Percentiles rank a stretch among this genome's conserved stretches.
These are phyloP conservation scores for Rhodotorula graminis DNA, from an alignment of 768 basidiomycete species.

Conservation along the genomic window DNA sequence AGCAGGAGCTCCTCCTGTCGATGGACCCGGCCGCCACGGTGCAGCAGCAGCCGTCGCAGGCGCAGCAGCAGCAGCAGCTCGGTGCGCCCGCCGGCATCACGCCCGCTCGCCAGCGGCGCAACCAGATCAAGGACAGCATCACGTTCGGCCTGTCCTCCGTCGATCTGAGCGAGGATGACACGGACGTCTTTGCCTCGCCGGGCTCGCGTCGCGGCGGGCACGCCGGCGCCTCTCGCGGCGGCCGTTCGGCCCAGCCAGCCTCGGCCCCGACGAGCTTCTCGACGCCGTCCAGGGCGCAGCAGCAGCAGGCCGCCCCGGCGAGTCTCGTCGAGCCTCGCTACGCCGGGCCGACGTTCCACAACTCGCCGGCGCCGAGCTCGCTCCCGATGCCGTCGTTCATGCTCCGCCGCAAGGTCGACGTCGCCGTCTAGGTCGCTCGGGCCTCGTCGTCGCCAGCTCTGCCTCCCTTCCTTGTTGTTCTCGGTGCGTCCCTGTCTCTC, in stretches of 20 bases:
- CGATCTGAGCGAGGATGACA: conserved; percentile 2
- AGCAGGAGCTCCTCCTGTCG: conserved; percentile 28
- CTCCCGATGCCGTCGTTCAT: conserved; percentile 29
- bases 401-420: conserved; percentile 13
- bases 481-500: neutral
- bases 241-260: neutral
- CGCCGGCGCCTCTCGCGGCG: neutral
- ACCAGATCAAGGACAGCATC: conserved; percentile 19
- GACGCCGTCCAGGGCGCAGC: conserved; percentile 6
- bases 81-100: conserved; percentile 1
- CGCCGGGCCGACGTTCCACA: conserved; percentile 37
- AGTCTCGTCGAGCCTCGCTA: conserved; percentile 17
- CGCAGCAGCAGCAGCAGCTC: conserved; percentile 1
- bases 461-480: neutral
- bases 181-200: conserved; percentile 1
- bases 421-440: neutral
- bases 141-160: conserved; percentile 29
- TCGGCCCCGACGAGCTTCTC: neutral
- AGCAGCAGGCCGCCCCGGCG: no score
- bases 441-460: neutral
- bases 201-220: neutral
- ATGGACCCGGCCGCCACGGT: neutral
- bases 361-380: conserved; percentile 31
- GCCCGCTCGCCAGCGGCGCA: conserved; percentile 25
- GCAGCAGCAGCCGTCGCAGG: neutral